Base-by-base conservation (phyloP, 192 early-diverging fungal genomes). In the Podila epicladia region DNA sequence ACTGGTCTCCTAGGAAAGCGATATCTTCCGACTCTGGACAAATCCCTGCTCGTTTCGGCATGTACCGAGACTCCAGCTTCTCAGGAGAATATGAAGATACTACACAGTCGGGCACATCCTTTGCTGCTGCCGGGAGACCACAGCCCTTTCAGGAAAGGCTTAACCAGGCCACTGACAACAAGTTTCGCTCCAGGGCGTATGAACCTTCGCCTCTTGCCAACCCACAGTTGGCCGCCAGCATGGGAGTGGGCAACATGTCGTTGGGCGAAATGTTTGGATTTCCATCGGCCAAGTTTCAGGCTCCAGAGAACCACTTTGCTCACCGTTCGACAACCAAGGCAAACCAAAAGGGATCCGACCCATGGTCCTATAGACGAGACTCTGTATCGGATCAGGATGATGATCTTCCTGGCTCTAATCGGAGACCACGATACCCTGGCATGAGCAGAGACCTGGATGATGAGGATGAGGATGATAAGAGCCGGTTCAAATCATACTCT, bases 181-280 rank as follows among this genome's bases (percentile, higher is more conserved):
- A 63, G 29, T 80, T 73, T 55, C 71, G 49, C 22, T 61, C 77
- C 4, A 65, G 77, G 12, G 77, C 77, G 6, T 80, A 80, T 58
- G 71, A 80, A 28, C 71, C 77, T 2, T 80, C 77, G 13, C 77
- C 77, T 37, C 67, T 80, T 1, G 71, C 77, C 17, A 69, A 80
- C 45, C 77, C 77, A 32, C 72, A 71, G 45, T 20, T 80, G 19
- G 53, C 73, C 17, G 68, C 51, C 13, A 69, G 67, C 48, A 72
- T 80, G 71, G 49, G 71, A 32, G 55, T 80, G 7, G 45, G 50
- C 24, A 80, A 80, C 62, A 80, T 80, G 35, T 80, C 77, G 0
- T 49, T 80, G 32, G 77, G 77, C 20, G 57, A 73, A n/a, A 69
- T 80, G 66, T 53, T 80, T 64, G 77, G 77, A 12, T 80, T 80